A percentile compares a stretch with the other conserved stretches of the same genome.
These are phyloP conservation scores for Trichoderma virens DNA, from an alignment of 495 filamentous ascomycete species.

Conservation along the genomic window DNA sequence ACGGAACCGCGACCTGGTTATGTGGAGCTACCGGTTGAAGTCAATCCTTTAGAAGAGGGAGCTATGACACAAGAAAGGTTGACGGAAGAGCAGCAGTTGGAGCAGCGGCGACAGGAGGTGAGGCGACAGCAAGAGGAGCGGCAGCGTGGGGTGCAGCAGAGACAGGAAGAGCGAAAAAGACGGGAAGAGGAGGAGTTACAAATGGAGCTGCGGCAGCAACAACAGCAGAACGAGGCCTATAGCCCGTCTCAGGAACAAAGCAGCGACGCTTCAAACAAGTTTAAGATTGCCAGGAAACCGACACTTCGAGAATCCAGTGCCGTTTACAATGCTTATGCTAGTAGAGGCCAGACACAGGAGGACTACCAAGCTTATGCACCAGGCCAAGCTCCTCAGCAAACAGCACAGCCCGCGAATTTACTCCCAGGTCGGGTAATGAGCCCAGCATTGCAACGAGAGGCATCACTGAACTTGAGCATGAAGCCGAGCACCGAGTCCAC, in stretches of 20 bases:
- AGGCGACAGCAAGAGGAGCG: constrained; percentile 6
- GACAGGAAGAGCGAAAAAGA: constrained; percentile 13
- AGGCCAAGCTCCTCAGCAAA: background rate
- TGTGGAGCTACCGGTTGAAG: constrained; percentile 28
- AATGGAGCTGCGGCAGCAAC: constrained; percentile 6
- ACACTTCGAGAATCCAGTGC: background rate
- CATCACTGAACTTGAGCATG: background rate
- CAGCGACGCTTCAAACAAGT: background rate
- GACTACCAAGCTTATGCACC: constrained; percentile 5
- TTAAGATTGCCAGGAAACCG: constrained; percentile 10
- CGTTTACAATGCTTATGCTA: background rate
- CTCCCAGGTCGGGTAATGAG: background rate
- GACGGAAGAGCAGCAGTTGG: background rate
- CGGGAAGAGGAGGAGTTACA: constrained; percentile 5
- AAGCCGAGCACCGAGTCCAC: background rate
- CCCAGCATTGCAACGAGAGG: constrained; percentile 1
- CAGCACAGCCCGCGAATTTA: background rate
- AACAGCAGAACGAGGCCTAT: background rate
- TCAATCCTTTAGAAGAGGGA: background rate
- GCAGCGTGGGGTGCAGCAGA: constrained; percentile 10
- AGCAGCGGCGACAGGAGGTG: constrained; percentile 9
- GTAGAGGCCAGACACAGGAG: background rate
- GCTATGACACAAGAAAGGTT: background rate
- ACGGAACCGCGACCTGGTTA: constrained; percentile 16
- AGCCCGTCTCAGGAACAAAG: background rate